These are phyloP conservation scores for Drechslerella stenobrocha DNA, from an alignment of 2,329 filamentous ascomycete species.

Conservation along the genomic window DNA sequence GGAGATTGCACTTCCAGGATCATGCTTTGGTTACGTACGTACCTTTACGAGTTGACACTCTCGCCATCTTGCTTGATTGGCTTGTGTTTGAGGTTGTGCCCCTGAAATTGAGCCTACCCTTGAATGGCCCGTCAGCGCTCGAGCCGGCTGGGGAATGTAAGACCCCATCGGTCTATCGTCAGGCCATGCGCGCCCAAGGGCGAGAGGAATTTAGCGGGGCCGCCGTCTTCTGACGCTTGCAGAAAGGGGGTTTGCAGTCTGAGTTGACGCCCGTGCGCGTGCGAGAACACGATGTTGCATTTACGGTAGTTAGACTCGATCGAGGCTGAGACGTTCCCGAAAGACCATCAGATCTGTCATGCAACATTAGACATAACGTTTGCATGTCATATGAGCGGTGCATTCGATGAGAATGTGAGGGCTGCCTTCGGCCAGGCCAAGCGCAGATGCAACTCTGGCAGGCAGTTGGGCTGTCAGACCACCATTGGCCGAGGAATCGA, in stretches of 20 bases:
- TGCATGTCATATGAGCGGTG: no score
- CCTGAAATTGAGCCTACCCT: background rate
- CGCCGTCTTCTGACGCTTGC: no score
- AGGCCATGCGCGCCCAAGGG: no score
- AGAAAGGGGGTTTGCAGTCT: no score
- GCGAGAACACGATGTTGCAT: background rate
- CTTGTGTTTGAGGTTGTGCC: background rate
- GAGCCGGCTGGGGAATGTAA: background rate
- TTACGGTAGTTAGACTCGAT: background rate
- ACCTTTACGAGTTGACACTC: background rate
- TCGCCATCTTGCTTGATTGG: background rate
- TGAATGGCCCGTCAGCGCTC: conserved; percentile 1
- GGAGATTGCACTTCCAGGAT: background rate
- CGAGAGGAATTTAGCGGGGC: no score
- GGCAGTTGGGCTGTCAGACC: no score
- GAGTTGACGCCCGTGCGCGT: background rate
- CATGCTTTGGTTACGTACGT: background rate
- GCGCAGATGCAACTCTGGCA: no score
- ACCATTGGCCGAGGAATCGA: no score
- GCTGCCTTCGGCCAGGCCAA: no score
- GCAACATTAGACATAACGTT: conserved; percentile 1
- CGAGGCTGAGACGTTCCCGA: background rate
- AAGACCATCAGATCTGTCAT: background rate
- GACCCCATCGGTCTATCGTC: conserved; percentile 33
- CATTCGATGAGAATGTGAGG: no score